Conservation (phyloP, 2,329 filamentous ascomycete genomes). For the Nemania sp. region DNA sequence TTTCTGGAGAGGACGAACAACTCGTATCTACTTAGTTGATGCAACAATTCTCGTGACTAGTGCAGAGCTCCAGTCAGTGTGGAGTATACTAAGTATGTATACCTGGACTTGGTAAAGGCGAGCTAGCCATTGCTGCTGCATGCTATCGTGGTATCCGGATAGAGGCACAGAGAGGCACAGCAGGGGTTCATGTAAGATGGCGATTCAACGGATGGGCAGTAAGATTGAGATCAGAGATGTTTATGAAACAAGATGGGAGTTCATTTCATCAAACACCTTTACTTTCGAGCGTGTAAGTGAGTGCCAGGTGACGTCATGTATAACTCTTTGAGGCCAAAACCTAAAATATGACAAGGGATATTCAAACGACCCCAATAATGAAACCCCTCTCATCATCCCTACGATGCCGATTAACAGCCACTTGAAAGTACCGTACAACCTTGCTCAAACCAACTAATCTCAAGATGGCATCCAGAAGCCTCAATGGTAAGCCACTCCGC, state of each 20-base stretch:
- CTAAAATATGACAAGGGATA: not conserved
- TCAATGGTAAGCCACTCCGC: conserved; percentile 36
- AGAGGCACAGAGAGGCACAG: too few relatives aligned
- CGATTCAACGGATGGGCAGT: not conserved
- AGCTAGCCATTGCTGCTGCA: not conserved
- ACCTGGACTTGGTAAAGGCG: too few relatives aligned
- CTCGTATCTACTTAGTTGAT: too few relatives aligned
- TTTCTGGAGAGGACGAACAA: not conserved
- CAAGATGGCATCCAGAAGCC: conserved; percentile 39
- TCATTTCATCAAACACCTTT: not conserved
- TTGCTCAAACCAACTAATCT: not conserved
- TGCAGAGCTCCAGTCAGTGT: not conserved
- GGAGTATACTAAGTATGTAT: too few relatives aligned
- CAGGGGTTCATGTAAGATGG: not conserved
- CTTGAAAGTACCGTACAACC: not conserved
- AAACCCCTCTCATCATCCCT: not conserved
- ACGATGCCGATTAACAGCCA: not conserved
- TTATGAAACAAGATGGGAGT: not conserved
- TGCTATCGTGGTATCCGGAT: not conserved
- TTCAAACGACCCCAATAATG: not conserved
- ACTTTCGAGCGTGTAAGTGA: not conserved
- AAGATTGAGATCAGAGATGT: not conserved
- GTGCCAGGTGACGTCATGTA: not conserved
- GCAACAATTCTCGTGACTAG: not conserved
- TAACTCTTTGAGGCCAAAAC: not conserved